Conservation (phyloP, 352 stramenopile species). For the Globisporangium nagaii region DNA sequence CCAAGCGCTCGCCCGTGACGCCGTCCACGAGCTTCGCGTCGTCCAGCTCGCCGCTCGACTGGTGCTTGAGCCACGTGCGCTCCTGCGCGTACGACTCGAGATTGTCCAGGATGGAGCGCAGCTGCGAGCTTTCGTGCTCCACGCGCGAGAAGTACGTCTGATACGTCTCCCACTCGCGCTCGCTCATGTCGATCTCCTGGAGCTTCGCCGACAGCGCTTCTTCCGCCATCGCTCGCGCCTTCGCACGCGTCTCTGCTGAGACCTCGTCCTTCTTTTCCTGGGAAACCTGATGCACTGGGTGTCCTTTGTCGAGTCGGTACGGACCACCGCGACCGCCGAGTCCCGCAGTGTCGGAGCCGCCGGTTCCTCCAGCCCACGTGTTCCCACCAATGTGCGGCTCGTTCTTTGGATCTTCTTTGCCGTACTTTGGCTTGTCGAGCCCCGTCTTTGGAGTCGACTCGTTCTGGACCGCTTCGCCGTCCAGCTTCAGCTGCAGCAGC, state of each 20-base stretch:
- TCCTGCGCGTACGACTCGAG: slow-evolving; percentile 85
- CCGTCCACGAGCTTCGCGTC: slow-evolving; percentile 93
- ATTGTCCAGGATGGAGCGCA: slow-evolving; percentile 76
- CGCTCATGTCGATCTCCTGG: slow-evolving; percentile 81
- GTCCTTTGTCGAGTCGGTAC: slow-evolving; percentile 92
- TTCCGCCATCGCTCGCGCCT: slow-evolving; percentile 67
- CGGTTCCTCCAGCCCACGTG: slow-evolving; percentile 91
- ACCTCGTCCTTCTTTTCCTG: slow-evolving; percentile 93
- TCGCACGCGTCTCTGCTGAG: slow-evolving; percentile 66
- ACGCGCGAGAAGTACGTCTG: slow-evolving; percentile 65
- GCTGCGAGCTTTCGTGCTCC: slow-evolving; percentile 70
- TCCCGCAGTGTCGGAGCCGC: slow-evolving; percentile 90
- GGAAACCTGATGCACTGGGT: slow-evolving; percentile 92
- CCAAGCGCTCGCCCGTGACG: slow-evolving; percentile 86
- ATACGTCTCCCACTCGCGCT: slow-evolving; percentile 78
- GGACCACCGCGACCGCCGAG: slow-evolving; percentile 92
- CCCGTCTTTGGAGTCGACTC: slow-evolving; percentile 65
- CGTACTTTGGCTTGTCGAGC: slow-evolving; percentile 84
- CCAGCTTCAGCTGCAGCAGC: slow-evolving; percentile 41
- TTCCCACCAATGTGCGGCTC: slow-evolving; percentile 93
- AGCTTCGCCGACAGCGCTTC: slow-evolving; percentile 64
- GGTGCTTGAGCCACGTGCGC: slow-evolving; percentile 90
- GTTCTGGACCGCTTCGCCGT: slow-evolving; percentile 26
- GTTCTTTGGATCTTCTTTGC: slow-evolving; percentile 93
- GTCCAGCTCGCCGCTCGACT: slow-evolving; percentile 93